phyloP scores from a whole-genome alignment of 257 asterid genomes.

The Catharanthus roseus region DNA sequence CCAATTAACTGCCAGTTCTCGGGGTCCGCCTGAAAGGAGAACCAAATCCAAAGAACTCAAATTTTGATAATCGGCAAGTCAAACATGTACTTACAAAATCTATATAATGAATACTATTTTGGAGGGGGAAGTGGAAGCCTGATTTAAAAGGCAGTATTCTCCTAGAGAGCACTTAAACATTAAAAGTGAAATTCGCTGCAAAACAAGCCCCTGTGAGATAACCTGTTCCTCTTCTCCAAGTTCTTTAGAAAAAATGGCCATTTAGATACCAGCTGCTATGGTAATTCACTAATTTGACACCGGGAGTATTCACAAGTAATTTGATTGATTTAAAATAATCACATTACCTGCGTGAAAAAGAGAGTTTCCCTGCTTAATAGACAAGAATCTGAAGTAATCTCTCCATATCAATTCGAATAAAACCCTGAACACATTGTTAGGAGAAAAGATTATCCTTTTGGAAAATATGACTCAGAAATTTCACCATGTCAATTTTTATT shows the following conservation, averaged over 20 bases:
- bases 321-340: not conserved
- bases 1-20: constrained; percentile 57
- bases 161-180: not conserved
- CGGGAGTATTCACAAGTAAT: not conserved
- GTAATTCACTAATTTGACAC: not conserved
- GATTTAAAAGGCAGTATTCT: not conserved
- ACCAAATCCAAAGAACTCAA: not conserved
- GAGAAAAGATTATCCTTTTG: not conserved
- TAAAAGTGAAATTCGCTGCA: not conserved
- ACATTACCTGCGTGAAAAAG: constrained; percentile 69
- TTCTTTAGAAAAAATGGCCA: not conserved
- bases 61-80: not conserved
- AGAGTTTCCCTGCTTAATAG: constrained; percentile 75
- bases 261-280: not conserved
- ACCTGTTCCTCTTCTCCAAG: not conserved
- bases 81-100: not conserved
- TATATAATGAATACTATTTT: not conserved
- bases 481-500: not conserved
- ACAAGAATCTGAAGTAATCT: constrained; percentile 88
- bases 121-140: not conserved
- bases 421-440: constrained; percentile 49
- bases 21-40: constrained; percentile 65
- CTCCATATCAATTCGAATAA: constrained; percentile 96
- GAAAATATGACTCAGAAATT: not conserved
- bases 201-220: not conserved